Evolutionary conservation across 1,284 basidiomycete species (phyloP).

Genomic region (Boletus mariae): DNA sequence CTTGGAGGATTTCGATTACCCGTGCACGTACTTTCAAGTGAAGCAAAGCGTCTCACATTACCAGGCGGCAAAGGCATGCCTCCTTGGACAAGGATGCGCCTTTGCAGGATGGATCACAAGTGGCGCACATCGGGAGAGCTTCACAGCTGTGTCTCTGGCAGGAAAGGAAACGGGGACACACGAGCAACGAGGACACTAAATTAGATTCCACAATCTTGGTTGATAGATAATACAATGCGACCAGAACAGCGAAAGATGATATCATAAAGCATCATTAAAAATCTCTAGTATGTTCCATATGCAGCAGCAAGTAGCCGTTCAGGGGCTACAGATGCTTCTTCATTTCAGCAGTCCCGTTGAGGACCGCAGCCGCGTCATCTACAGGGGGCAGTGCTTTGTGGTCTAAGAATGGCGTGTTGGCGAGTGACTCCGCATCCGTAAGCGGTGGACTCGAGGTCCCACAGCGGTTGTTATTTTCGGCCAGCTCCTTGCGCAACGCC

Average conservation of each 20-base stretch:
- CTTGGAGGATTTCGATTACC: conserved; percentile 3
- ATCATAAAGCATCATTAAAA: conserved; percentile 21
- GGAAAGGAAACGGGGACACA: neutral
- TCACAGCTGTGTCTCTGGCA: conserved; percentile 26
- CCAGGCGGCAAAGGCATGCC: conserved; percentile 43
- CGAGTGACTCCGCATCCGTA: conserved; percentile 37
- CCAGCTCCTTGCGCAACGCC: conserved; percentile 80
- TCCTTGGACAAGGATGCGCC: conserved; percentile 41
- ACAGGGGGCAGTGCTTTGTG: conserved; percentile 18
- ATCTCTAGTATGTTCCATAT: conserved; percentile 9
- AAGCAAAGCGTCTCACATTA: conserved; percentile 42
- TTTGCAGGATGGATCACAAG: conserved; percentile 64
- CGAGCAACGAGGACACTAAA: neutral
- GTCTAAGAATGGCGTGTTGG: conserved; percentile 29
- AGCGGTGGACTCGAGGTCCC: conserved; percentile 52
- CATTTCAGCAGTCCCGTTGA: conserved; percentile 8
- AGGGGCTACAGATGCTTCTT: conserved; percentile 28
- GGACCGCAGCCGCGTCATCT: conserved; percentile 14
- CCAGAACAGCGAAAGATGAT: conserved; percentile 7
- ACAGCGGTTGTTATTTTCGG: conserved; percentile 54
- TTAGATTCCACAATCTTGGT: conserved; percentile 2
- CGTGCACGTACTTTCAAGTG: conserved; percentile 34
- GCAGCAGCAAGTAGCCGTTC: neutral
- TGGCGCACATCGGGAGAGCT: conserved; percentile 51
- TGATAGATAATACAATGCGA: conserved; percentile 8